Percentiles rank a stretch among this genome's conserved stretches.
Conservation (phyloP, 768 basidiomycete species). For the Sporobolomyces roseus region DNA sequence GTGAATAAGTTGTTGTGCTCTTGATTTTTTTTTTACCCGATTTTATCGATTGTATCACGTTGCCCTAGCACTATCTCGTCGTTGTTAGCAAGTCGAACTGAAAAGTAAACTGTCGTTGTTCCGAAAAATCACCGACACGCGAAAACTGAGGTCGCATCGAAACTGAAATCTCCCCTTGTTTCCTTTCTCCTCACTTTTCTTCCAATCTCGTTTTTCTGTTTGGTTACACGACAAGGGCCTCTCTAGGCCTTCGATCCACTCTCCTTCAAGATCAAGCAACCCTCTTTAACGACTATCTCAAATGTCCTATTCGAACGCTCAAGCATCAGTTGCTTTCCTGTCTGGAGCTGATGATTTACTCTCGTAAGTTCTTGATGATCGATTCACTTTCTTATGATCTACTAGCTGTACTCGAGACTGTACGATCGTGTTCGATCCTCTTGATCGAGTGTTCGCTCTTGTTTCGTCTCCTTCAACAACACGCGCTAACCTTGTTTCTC, state of each 20-base stretch:
- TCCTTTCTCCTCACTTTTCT: neutral
- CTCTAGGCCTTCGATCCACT: neutral
- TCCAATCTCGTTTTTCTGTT: neutral
- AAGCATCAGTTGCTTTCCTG: constrained; percentile 24
- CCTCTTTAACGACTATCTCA: no score
- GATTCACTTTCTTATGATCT: neutral
- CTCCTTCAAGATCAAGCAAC: neutral
- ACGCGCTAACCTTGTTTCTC: constrained; percentile 4
- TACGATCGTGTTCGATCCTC: no score
- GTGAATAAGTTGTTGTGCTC: neutral
- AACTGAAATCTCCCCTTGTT: neutral
- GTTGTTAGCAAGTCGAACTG: no score
- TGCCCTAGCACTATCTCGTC: no score
- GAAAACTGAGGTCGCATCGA: neutral
- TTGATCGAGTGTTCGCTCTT: neutral
- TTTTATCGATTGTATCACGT: neutral
- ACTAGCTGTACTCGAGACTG: no score
- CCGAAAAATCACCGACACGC: neutral
- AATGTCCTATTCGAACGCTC: constrained; percentile 18
- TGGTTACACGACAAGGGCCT: neutral
- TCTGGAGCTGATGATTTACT: constrained; percentile 27
- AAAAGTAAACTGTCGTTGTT: neutral
- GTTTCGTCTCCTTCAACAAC: neutral
- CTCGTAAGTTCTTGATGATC: neutral
- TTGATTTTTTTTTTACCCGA: neutral